phyloP scores from a whole-genome alignment of 208 protist species.

The Leishmania guyanensis region DNA sequence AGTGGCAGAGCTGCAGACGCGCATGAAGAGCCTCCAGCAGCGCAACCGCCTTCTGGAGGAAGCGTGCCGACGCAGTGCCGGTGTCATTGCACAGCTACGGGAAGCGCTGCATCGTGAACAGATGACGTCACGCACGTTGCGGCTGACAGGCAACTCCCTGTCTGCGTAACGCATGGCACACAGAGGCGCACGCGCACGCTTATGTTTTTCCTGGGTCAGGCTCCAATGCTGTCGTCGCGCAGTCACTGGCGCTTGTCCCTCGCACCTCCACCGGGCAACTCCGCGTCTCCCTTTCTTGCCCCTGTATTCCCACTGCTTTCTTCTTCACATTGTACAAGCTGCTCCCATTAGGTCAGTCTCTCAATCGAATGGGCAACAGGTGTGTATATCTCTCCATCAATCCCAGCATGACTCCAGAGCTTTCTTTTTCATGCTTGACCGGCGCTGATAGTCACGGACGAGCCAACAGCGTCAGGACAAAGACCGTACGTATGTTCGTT shows the following conservation, averaged over 20 bases:
- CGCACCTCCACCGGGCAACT: not conserved
- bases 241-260: not conserved
- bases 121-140: slow-evolving; percentile 23
- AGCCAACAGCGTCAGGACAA: not conserved
- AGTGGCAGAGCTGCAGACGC: slow-evolving; percentile 10
- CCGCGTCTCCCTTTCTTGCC: slow-evolving; percentile 3
- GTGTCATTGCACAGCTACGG: slow-evolving; percentile 66
- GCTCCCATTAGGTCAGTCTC: not conserved
- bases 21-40: slow-evolving; percentile 17
- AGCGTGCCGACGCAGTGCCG: slow-evolving; percentile 51
- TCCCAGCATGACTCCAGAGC: not conserved
- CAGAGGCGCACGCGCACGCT: not conserved
- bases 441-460: not conserved
- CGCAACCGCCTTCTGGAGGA: slow-evolving; percentile 54
- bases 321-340: not conserved
- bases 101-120: slow-evolving; percentile 51
- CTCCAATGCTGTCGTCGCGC: not conserved
- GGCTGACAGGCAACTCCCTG: not conserved
- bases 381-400: not conserved
- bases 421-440: not conserved
- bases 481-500: not conserved
- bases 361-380: not conserved
- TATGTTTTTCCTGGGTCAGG: not conserved
- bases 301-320: slow-evolving; percentile 14
- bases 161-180: not conserved